A percentile compares a stretch with the other conserved stretches of the same genome.
phyloP scores from a whole-genome alignment of 495 filamentous ascomycete species.

The Darksidea phi region DNA sequence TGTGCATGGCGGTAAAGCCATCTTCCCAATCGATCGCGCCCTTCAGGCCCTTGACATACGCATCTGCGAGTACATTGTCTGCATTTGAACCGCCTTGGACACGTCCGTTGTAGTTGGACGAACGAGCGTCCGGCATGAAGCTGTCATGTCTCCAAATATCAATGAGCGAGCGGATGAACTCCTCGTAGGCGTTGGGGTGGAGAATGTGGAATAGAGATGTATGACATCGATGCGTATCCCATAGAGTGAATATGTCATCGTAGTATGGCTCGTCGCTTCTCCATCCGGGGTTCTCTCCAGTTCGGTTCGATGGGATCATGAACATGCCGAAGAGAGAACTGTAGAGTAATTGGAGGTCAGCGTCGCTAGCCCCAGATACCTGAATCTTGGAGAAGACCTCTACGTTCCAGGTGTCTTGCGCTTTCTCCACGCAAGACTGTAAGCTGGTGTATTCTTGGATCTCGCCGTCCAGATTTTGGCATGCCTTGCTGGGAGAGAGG shows the following conservation, averaged over 20 bases:
- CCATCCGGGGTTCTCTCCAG: constrained; percentile 71
- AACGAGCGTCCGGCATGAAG: constrained; percentile 47
- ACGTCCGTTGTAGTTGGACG: constrained; percentile 67
- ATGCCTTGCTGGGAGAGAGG: constrained; percentile 64
- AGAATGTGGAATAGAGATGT: constrained; percentile 65
- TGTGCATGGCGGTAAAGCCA: constrained; percentile 67
- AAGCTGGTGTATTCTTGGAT: constrained; percentile 55
- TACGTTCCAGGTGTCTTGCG: constrained; percentile 56
- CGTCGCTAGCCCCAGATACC: constrained; percentile 55
- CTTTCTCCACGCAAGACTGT: constrained; percentile 49
- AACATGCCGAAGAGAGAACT: constrained; percentile 68
- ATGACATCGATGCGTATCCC: constrained; percentile 63
- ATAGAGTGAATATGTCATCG: constrained; percentile 58
- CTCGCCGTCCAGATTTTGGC: constrained; percentile 57
- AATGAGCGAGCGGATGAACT: constrained; percentile 66
- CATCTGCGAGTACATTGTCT: constrained; percentile 73
- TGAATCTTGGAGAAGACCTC: constrained; percentile 64
- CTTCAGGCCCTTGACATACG: constrained; percentile 69
- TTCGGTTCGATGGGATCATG: constrained; percentile 68
- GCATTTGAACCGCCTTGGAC: constrained; percentile 72
- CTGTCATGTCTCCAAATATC: constrained; percentile 70
- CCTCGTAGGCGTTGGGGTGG: constrained; percentile 61
- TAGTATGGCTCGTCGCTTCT: constrained; percentile 64
- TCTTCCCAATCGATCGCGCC: constrained; percentile 67
- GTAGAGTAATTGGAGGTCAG: constrained; percentile 61